Evolutionary conservation across 192 early-diverging fungal species (phyloP).

Genomic region (Coemansia umbellata): DNA sequence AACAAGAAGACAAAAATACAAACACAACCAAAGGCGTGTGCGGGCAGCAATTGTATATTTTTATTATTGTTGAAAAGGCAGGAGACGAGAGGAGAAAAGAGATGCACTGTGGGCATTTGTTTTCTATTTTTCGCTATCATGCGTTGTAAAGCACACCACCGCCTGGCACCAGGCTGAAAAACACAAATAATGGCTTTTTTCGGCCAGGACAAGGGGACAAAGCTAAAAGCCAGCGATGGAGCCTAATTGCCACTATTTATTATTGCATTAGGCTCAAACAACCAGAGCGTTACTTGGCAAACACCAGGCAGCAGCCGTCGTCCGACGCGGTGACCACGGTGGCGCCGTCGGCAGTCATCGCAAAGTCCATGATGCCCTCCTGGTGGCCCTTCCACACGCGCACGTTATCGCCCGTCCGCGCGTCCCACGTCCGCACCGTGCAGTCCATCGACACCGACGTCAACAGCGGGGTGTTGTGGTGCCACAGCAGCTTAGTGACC

Average conservation of each 20-base stretch:
- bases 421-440: constrained; percentile 87
- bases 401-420: constrained; percentile 76
- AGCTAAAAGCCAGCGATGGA: not conserved
- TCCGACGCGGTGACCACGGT: constrained; percentile 78
- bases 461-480: constrained; percentile 62
- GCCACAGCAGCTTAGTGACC: constrained; percentile 74
- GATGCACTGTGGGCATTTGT: too few relatives aligned
- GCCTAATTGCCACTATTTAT: not conserved
- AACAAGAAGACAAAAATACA: too few relatives aligned
- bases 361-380: constrained; percentile 82
- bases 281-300: constrained; percentile 49
- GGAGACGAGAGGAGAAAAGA: too few relatives aligned
- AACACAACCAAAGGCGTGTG: too few relatives aligned
- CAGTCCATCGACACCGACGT: constrained; percentile 75
- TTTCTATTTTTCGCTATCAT: too few relatives aligned
- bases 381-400: constrained; percentile 80
- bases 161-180: not conserved
- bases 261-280: too few relatives aligned
- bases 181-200: not conserved
- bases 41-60: too few relatives aligned
- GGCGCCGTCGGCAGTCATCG: constrained; percentile 64
- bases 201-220: not conserved
- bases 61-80: too few relatives aligned
- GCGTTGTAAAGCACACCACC: too few relatives aligned
- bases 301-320: constrained; percentile 76